phyloP scores from a whole-genome alignment of 2,329 filamentous ascomycete genomes.

The Trichoderma asperellum region DNA sequence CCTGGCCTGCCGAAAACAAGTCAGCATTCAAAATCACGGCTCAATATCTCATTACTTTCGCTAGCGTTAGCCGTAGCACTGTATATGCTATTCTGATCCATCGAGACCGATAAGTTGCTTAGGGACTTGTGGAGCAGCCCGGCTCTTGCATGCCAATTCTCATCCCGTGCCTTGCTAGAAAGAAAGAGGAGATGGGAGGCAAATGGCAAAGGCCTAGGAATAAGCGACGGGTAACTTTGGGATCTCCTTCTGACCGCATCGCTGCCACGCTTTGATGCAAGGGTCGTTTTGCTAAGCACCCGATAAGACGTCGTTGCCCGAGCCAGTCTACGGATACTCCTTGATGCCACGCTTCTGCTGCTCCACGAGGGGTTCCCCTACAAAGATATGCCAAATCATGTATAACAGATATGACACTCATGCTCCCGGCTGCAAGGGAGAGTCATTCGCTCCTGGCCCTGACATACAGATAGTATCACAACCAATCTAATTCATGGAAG shows the following conservation, averaged over 20 bases:
- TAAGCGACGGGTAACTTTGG: constrained; percentile 8
- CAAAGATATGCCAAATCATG: constrained; percentile 16
- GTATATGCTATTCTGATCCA: background rate
- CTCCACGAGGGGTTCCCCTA: background rate
- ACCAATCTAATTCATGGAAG: background rate
- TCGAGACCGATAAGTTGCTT: background rate
- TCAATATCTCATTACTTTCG: background rate
- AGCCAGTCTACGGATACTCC: background rate
- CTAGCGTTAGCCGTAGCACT: background rate
- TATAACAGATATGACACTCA: constrained; percentile 8
- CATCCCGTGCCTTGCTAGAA: constrained; percentile 5
- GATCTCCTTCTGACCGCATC: constrained; percentile 20
- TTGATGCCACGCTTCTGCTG: background rate
- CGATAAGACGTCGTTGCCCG: background rate
- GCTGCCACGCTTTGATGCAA: constrained; percentile 6
- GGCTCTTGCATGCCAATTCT: constrained; percentile 13
- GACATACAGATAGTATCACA: background rate
- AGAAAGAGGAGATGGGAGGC: background rate
- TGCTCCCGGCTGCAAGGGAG: constrained; percentile 8
- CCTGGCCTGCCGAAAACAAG: background rate
- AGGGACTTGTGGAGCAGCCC: constrained; percentile 18
- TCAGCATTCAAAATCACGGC: constrained; percentile 11
- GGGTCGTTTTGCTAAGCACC: background rate
- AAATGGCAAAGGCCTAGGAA: background rate
- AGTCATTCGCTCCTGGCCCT: constrained; percentile 6